These are phyloP conservation scores for Aspergillus alliaceus DNA, from an alignment of 2,329 filamentous ascomycete genomes.

Conservation along the genomic window DNA sequence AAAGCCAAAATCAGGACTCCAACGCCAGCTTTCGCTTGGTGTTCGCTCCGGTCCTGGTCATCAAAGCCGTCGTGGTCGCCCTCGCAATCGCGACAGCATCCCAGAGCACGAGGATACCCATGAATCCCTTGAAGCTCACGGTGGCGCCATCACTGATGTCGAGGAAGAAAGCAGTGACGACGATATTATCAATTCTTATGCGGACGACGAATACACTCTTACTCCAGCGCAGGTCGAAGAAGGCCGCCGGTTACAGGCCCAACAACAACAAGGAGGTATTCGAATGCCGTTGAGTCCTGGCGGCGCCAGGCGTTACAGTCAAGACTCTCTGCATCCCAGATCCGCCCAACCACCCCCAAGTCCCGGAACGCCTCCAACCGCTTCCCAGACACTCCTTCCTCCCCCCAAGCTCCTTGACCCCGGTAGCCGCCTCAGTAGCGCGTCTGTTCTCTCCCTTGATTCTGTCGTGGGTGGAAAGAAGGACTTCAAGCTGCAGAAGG, in stretches of 20 bases:
- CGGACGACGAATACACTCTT: constrained; percentile 42
- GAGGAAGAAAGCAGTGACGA: constrained; percentile 41
- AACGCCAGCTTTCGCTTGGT: constrained; percentile 40
- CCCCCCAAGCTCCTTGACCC: constrained; percentile 19
- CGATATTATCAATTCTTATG: constrained; percentile 35
- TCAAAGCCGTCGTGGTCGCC: constrained; percentile 28
- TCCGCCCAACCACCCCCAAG: constrained; percentile 24
- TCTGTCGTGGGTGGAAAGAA: constrained; percentile 61
- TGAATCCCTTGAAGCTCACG: constrained; percentile 23
- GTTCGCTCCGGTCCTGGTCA: constrained; percentile 43
- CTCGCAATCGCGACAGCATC: constrained; percentile 24
- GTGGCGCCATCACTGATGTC: constrained; percentile 25
- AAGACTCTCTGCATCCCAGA: constrained; percentile 22
- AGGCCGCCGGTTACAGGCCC: constrained; percentile 24
- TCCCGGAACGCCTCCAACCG: constrained; percentile 31
- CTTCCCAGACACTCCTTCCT: constrained; percentile 11
- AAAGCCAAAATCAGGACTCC: constrained; percentile 33
- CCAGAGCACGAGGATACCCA: constrained; percentile 30
- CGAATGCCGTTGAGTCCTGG: not conserved
- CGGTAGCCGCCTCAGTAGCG: constrained; percentile 37
- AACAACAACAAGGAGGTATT: constrained; percentile 15
- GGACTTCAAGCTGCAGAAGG: constrained; percentile 63
- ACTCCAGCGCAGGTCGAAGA: constrained; percentile 35
- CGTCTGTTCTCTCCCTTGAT: constrained; percentile 55
- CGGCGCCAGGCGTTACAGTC: constrained; percentile 19